Evolutionary conservation across 768 basidiomycete genomes (phyloP), one percentile per base, ranked within the genome.

Genomic region (Baorangia bicolor): DNA sequence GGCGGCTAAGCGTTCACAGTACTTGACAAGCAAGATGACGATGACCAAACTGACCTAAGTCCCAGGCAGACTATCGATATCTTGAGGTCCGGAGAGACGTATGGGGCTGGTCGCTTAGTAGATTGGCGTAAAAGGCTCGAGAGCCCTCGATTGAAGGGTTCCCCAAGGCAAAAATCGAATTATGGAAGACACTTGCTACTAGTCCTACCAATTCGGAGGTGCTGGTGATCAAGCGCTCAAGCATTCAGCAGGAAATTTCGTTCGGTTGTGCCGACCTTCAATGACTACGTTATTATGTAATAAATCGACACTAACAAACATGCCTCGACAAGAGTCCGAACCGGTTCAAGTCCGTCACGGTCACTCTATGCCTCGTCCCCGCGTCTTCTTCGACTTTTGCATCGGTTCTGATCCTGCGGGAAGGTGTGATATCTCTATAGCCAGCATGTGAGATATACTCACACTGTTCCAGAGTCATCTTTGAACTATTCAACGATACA

Each of bases 401-500:
- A 67, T 85, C 48, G 81, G 78, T 54, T 69, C 73, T 56, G 67
- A 77, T 25, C 75, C 77, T 27, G 64, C 75, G 10, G 88, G 88
- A 64, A 79, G 89, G 87, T 83, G 49, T 20, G 74, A 9, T 6
- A 25, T 27, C 14, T 44, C 27, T 53, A 42, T 44, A 14, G 53
- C 5, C 25, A 4, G 10, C n/a, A 18, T 45, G n/a, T 55, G 37
- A 33, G 50, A 41, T 50, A 57, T 35, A 20, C 58, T 66, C 35
- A 55, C 27, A 55, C 48, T 58, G 25, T 45, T 47, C 0, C 64
- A 90, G 88, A 59, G 77, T 90, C 39, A 75, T 88, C 49, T 87
- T 90, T 49, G 92, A 94, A 69, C 76, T 95, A 12, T 92, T 81
- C 75, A 82, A 73, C 58, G 87, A 92, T 66, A 73, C 77, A 9